These are phyloP conservation scores for Phanerochaete carnosa DNA, from an alignment of 768 basidiomycete genomes.

Conservation along the genomic window DNA sequence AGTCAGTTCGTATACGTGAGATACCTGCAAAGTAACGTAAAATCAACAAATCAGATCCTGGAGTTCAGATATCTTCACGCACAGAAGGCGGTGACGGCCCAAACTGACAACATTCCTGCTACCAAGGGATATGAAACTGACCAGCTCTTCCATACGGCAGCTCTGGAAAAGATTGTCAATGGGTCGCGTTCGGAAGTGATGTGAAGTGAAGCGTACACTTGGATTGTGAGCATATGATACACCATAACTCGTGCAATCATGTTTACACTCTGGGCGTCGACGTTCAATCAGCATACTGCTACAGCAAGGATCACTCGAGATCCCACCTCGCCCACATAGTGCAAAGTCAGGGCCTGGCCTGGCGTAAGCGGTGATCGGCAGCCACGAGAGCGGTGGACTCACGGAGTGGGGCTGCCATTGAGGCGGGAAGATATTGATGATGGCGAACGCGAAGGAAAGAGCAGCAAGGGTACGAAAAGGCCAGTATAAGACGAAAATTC, in stretches of 20 bases:
- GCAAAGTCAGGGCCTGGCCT: neutral
- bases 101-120: neutral
- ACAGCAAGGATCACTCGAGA: too few species aligned
- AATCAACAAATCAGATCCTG: neutral
- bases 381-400: neutral
- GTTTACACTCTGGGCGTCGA: neutral
- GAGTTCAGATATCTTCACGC: neutral
- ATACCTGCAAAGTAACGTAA: neutral
- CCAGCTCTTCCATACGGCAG: slow-evolving; percentile 1
- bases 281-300: neutral
- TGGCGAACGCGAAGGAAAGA: neutral
- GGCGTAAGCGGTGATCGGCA: neutral
- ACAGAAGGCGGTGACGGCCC: slow-evolving; percentile 1
- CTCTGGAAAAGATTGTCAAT: neutral
- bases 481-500: neutral
- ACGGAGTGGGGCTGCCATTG: slow-evolving; percentile 3
- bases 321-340: neutral
- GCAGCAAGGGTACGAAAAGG: neutral
- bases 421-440: neutral
- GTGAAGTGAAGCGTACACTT: neutral
- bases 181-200: neutral
- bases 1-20: neutral
- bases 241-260: neutral
- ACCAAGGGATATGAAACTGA: neutral
- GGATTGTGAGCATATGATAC: slow-evolving; percentile 3